A percentile compares a stretch with the other conserved stretches of the same genome.
These are phyloP conservation scores for Trichomonascaceae sp. DNA, from an alignment of 1,139 yeast species.

Conservation along the genomic window DNA sequence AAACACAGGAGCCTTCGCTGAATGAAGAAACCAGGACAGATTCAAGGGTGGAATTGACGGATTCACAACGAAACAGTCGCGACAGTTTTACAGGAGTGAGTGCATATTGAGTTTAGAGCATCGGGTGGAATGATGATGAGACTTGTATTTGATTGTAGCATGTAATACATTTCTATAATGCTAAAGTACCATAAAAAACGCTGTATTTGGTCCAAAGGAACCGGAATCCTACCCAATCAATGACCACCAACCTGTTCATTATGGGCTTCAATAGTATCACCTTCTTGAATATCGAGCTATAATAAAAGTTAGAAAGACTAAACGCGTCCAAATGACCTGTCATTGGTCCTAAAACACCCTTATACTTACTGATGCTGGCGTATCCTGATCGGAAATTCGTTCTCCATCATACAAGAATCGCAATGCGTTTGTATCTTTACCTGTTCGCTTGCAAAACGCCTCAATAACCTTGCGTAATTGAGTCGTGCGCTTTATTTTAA, in stretches of 20 bases:
- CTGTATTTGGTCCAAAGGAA: not conserved
- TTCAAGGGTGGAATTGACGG: conserved; percentile 5
- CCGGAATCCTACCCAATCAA: not conserved
- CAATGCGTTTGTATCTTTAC: conserved; percentile 73
- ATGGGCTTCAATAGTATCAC: conserved; percentile 97
- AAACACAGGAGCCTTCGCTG: not conserved
- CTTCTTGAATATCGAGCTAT: conserved; percentile 80
- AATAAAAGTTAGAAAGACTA: conserved; percentile 14
- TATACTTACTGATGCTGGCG: conserved; percentile 68
- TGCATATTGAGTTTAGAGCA: conserved; percentile 20
- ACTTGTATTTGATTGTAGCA: not conserved
- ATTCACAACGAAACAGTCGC: conserved; percentile 15
- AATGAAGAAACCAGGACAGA: not conserved
- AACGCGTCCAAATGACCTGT: no score
- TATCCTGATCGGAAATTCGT: conserved; percentile 78
- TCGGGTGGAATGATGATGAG: not conserved
- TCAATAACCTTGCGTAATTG: conserved; percentile 94
- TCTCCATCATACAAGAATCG: conserved; percentile 93
- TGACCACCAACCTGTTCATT: conserved; percentile 80
- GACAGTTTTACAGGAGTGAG: conserved; percentile 29
- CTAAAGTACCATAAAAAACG: not conserved
- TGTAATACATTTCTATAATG: conserved; percentile 1
- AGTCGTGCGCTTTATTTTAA: conserved; percentile 90
- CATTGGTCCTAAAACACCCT: not conserved
- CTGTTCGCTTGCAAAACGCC: conserved; percentile 97